Evolutionary conservation across 495 filamentous ascomycete species (phyloP).

Genomic region (Penicillium herquei): DNA sequence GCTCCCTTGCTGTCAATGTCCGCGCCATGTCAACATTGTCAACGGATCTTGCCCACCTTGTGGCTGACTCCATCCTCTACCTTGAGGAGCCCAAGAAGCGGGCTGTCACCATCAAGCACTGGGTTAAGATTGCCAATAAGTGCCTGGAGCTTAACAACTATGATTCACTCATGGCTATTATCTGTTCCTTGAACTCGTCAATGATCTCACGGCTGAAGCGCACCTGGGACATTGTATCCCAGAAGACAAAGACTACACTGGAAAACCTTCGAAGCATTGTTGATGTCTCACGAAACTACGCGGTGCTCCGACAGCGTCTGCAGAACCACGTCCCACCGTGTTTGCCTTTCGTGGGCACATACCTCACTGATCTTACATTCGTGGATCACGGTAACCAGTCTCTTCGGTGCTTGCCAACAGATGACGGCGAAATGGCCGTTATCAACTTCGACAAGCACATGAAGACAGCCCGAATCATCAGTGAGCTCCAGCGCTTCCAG

Average conservation of each 20-base stretch:
- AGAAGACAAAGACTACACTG: constrained; percentile 77
- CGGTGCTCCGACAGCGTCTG: constrained; percentile 81
- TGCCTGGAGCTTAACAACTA: constrained; percentile 93
- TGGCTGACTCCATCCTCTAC: constrained; percentile 91
- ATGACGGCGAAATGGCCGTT: constrained; percentile 65
- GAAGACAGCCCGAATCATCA: constrained; percentile 91
- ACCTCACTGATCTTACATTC: constrained; percentile 75
- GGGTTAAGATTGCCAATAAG: constrained; percentile 91
- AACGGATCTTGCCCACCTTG: constrained; percentile 86
- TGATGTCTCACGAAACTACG: constrained; percentile 87
- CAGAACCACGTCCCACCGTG: constrained; percentile 89
- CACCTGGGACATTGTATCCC: constrained; percentile 90
- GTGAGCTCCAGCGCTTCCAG: constrained; percentile 95
- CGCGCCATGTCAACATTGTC: constrained; percentile 92
- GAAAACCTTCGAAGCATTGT: constrained; percentile 77
- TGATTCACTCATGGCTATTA: constrained; percentile 93
- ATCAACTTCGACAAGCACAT: constrained; percentile 99
- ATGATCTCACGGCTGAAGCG: constrained; percentile 87
- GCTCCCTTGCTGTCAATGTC: constrained; percentile 82
- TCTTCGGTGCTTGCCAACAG: constrained; percentile 43
- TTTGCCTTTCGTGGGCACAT: constrained; percentile 94
- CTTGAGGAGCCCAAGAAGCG: constrained; percentile 87
- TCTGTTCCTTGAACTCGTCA: constrained; percentile 87
- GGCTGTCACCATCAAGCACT: constrained; percentile 90
- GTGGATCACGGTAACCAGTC: constrained; percentile 92